Evolutionary conservation across 140 eudicot species (phyloP), one percentile per base, ranked within the genome.

Genomic region (Flaveria floridana): DNA sequence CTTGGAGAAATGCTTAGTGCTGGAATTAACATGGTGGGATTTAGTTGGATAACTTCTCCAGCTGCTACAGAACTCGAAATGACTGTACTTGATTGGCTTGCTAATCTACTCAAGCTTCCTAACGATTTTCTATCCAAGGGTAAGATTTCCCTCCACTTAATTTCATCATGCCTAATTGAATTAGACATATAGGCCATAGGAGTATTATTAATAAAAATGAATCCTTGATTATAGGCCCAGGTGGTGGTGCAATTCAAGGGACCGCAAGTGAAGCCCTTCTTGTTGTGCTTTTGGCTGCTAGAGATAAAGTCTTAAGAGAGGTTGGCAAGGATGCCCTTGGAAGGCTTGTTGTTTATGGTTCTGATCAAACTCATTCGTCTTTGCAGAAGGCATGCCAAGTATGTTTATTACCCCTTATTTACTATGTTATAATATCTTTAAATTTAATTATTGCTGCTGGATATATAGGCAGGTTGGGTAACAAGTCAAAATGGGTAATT

Each of bases 11-110:
- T 94, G 97, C 89, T 94, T 14, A 90, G 99, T 86, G 99, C 95
- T n/a, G 99, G 89, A 59, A 84, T 94, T 67, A 94, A 88, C 88
- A 94, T 94, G 91, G 99, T 94, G 34, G 99, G 99, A 12, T 94
- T 94, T 81, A 94, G 96, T 81, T 94, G 99, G 99, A 84, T 90
- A 81, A 94, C 95, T 58, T 94, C 97, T 81, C 99, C 97, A 16
- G 99, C 99, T 64, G 97, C 99, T n/a, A 94, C 97, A 2, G 97
- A 94, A 79, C 99, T 94, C 14, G 99, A 94, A 83, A 85, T 91
- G 92, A 87, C 88, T 56, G 97, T 94, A 67, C 80, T 94, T 50
- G 99, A 94, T 83, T 94, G 99, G 99, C 99, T 94, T 57, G 97
- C 95, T 68, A 90, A 88, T 76, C 72, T 93, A 56, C 97, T 94